These are phyloP conservation scores for Dactylellina parvicollis DNA, from an alignment of 2,329 filamentous ascomycete species.

Conservation along the genomic window DNA sequence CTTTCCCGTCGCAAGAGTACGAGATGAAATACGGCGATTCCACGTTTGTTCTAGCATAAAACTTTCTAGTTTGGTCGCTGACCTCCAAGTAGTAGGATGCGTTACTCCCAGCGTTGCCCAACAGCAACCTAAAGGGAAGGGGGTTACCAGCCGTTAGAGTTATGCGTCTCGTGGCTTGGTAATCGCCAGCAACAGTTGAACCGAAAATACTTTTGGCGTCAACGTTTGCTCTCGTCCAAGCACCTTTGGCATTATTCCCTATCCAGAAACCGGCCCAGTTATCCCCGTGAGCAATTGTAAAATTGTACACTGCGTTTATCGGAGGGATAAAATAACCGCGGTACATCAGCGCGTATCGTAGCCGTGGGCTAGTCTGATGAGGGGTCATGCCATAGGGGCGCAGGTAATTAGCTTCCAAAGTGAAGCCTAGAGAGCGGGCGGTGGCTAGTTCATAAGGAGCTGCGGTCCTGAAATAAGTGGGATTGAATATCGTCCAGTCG, in stretches of 20 bases:
- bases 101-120: background rate
- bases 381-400: background rate
- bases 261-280: background rate
- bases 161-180: background rate
- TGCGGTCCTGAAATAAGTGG: background rate
- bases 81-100: background rate
- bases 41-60: background rate
- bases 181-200: background rate
- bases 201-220: background rate
- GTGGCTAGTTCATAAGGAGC: background rate
- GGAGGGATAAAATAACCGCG: background rate
- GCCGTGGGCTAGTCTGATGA: background rate
- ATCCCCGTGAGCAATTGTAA: background rate
- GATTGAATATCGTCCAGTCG: background rate
- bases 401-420: background rate
- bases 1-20: background rate
- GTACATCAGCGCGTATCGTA: background rate
- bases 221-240: background rate
- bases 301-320: background rate
- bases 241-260: background rate
- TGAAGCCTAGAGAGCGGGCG: background rate
- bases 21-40: background rate
- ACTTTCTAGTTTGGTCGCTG: background rate
- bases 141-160: background rate
- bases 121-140: background rate